Evolutionary conservation across 2,329 filamentous ascomycete genomes (phyloP), one percentile per base, ranked within the genome.

Genomic region (Alternaria conjuncta): DNA sequence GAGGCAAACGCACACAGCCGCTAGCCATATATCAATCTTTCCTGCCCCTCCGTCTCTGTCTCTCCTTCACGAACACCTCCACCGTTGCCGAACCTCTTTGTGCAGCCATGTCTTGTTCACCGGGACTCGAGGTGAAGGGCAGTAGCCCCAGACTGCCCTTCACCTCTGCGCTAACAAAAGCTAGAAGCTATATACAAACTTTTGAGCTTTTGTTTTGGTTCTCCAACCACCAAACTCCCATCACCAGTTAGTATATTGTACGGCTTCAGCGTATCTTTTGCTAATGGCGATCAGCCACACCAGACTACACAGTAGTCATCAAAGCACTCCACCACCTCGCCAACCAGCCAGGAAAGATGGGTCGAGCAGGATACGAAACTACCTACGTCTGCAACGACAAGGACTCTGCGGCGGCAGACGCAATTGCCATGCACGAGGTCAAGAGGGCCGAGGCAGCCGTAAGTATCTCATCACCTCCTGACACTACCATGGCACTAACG

Each of bases 361-460:
- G 68, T 0, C 71, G 70, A 2, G 68, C 63, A 2, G 72, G 46
- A 6, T 75, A 75, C 56, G 71, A 74, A 45, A 49, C 43, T 2
- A 72, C 67, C 0, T 54, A 54, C 59, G 18, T 64, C 54, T 13
- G 23, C 8, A 5, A 20, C 50, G 3, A 46, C 2, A 56, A 56
- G 26, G 65, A 67, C 3, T 59, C 58, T 0, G 61, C 62, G 6
- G 70, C 57, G 10, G 30, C 20, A 3, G 32, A 20, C 3, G 61
- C 56, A 7, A 41, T 71, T 1, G 18, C 41, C 1, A 41, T 56
- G 12, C 54, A 67, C 7, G 41, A 62, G 5, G 13, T 6, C 12
- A 56, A 49, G 13, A 28, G 18, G 25, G 41, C 47, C 6, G 25
- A 59, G 36, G 43, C 47, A 26, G 28, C 62, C 46, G 62, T 65